These are phyloP conservation scores for Tuber melanosporum DNA, from an alignment of 495 filamentous ascomycete species.

Conservation along the genomic window DNA sequence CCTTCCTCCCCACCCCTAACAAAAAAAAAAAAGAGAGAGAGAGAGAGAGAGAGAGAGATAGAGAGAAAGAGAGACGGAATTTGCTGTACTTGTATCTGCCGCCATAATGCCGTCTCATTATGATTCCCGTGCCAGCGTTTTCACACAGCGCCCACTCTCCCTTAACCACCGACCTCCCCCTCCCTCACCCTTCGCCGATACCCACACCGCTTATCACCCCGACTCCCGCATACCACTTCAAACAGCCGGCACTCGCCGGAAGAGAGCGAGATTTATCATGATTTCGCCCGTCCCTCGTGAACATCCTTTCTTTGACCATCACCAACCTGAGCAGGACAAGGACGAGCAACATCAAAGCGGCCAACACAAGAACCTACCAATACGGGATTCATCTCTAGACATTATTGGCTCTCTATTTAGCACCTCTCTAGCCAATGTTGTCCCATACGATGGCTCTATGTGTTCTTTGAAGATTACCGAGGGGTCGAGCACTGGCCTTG, in stretches of 20 bases:
- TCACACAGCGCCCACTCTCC: background rate
- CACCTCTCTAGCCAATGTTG: background rate
- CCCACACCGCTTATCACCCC: background rate
- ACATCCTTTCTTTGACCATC: background rate
- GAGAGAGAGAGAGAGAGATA: background rate
- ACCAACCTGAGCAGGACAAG: background rate
- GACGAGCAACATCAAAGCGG: background rate
- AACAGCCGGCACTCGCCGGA: background rate
- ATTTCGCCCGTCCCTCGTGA: background rate
- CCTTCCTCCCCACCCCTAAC: background rate
- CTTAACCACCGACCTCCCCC: background rate
- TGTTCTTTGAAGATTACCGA: slow-evolving; percentile 2
- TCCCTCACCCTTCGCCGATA: background rate
- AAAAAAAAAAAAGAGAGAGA: background rate
- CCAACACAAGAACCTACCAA: background rate
- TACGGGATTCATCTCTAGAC: background rate
- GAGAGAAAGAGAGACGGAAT: background rate
- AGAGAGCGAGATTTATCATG: slow-evolving; percentile 1
- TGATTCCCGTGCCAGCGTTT: background rate
- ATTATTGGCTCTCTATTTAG: background rate
- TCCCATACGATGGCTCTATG: background rate
- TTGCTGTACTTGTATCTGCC: background rate
- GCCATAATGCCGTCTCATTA: slow-evolving; percentile 1
- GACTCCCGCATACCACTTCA: background rate
- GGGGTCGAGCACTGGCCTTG: background rate